A percentile compares a stretch with the other conserved stretches of the same genome.
phyloP scores from a whole-genome alignment of 805 yeast genomes.

The Kodamaea neixiangensis region DNA sequence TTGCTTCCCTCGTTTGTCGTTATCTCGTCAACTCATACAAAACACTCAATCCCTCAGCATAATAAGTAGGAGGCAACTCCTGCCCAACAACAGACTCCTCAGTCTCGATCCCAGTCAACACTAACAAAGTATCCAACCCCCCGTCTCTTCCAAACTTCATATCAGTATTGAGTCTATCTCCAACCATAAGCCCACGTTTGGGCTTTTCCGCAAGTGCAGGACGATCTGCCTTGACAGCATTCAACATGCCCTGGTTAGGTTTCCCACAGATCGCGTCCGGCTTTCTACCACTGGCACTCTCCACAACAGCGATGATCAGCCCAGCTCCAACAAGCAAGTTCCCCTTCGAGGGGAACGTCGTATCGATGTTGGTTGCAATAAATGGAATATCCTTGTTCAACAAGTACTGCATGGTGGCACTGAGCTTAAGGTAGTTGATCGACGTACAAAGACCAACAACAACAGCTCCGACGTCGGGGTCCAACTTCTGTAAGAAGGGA shows the following conservation, averaged over 20 bases:
- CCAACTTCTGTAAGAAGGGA: constrained; percentile 57
- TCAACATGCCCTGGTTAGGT: constrained; percentile 88
- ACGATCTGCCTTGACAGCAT: constrained; percentile 73
- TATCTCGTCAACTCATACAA: constrained; percentile 52
- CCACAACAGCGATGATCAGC: constrained; percentile 75
- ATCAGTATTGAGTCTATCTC: constrained; percentile 94
- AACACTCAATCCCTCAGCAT: constrained; percentile 75
- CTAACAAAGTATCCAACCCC: constrained; percentile 83
- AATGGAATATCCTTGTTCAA: constrained; percentile 65
- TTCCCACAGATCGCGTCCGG: constrained; percentile 90
- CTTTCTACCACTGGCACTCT: constrained; percentile 72
- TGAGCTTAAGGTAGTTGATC: constrained; percentile 78
- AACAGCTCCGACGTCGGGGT: constrained; percentile 80
- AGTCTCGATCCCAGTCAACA: constrained; percentile 87
- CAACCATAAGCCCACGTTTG: constrained; percentile 80
- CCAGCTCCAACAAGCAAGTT: constrained; percentile 93
- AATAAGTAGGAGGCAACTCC: constrained; percentile 62
- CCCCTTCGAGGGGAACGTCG: constrained; percentile 91
- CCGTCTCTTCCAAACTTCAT: constrained; percentile 89
- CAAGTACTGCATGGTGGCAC: constrained; percentile 80
- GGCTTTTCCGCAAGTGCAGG: constrained; percentile 50
- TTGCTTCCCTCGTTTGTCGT: too few species aligned
- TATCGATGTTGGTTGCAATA: constrained; percentile 92
- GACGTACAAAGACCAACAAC: constrained; percentile 81
- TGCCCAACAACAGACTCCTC: constrained; percentile 55